phyloP scores from a whole-genome alignment of 2,329 filamentous ascomycete genomes.

The Helotiales sp. region DNA sequence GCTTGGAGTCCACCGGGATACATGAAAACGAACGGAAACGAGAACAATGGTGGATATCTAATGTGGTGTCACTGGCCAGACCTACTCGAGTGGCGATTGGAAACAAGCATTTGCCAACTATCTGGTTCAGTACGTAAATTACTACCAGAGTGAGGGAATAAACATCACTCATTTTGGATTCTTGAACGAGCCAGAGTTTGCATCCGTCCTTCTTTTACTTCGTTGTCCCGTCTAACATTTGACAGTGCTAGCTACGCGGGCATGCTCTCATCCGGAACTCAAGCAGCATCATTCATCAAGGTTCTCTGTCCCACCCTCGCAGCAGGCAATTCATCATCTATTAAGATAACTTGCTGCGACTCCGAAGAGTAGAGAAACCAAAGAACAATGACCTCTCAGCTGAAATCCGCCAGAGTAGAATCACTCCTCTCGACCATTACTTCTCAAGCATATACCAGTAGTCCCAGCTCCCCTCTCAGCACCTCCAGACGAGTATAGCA shows the following conservation, averaged over 20 bases:
- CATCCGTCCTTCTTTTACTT: not conserved
- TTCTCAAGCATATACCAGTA: constrained; percentile 48
- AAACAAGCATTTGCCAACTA: constrained; percentile 55
- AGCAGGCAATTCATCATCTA: constrained; percentile 43
- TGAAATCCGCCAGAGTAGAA: constrained; percentile 46
- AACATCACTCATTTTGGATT: constrained; percentile 50
- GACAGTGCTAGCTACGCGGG: constrained; percentile 47
- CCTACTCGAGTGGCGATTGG: constrained; percentile 52
- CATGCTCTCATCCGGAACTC: constrained; percentile 52
- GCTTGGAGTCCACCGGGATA: constrained; percentile 57
- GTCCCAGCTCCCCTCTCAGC: constrained; percentile 47
- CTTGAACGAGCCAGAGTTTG: constrained; percentile 51
- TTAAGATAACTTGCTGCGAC: constrained; percentile 52
- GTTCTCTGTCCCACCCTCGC: constrained; percentile 48
- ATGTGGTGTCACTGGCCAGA: constrained; percentile 50
- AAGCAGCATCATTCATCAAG: constrained; percentile 57
- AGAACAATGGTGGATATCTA: constrained; percentile 52
- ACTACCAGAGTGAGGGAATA: constrained; percentile 49
- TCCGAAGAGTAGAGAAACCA: constrained; percentile 50
- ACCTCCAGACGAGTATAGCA: constrained; percentile 55
- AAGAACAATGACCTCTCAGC: constrained; percentile 45
- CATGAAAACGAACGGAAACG: constrained; percentile 56
- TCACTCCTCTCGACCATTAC: constrained; percentile 48
- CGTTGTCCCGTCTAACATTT: not conserved
- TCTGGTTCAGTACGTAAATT: constrained; percentile 52